These are phyloP conservation scores for Eurotiales sp. DNA, from an alignment of 2,329 filamentous ascomycete species.

Conservation along the genomic window DNA sequence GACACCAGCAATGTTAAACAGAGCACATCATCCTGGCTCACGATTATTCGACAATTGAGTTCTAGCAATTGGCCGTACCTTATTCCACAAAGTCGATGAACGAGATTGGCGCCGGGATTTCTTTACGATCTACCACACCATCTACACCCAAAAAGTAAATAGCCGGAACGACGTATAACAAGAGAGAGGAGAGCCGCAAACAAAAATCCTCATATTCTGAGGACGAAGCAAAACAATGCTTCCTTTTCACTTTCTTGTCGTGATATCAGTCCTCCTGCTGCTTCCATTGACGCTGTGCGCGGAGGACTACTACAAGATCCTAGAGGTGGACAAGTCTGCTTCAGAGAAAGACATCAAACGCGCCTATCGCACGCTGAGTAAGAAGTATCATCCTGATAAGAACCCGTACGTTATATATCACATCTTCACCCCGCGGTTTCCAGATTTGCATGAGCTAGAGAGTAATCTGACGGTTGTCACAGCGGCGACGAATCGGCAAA, in stretches of 20 bases:
- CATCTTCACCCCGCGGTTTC: no score
- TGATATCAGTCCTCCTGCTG: conserved; percentile 29
- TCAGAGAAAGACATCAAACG: conserved; percentile 87
- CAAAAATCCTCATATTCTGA: neutral
- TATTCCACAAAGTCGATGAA: neutral
- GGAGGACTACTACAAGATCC: conserved; percentile 60
- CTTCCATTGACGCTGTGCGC: conserved; percentile 38
- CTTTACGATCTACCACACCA: neutral
- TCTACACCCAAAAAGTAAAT: neutral
- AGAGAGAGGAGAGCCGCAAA: no score
- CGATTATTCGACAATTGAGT: no score
- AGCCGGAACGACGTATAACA: neutral
- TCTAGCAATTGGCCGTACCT: no score
- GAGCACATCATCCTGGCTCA: no score
- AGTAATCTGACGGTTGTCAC: neutral
- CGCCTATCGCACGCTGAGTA: conserved; percentile 85
- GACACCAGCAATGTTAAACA: no score
- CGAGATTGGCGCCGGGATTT: neutral
- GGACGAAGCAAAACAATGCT: conserved; percentile 28
- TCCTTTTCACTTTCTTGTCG: conserved; percentile 28
- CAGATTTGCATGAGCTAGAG: no score
- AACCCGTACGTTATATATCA: conserved; percentile 78
- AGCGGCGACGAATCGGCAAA: conserved; percentile 69
- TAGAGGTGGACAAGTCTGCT: conserved; percentile 75
- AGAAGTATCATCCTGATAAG: conserved; percentile 97